phyloP scores from a whole-genome alignment of 2,329 filamentous ascomycete genomes.

The Myrmaecium sp. region DNA sequence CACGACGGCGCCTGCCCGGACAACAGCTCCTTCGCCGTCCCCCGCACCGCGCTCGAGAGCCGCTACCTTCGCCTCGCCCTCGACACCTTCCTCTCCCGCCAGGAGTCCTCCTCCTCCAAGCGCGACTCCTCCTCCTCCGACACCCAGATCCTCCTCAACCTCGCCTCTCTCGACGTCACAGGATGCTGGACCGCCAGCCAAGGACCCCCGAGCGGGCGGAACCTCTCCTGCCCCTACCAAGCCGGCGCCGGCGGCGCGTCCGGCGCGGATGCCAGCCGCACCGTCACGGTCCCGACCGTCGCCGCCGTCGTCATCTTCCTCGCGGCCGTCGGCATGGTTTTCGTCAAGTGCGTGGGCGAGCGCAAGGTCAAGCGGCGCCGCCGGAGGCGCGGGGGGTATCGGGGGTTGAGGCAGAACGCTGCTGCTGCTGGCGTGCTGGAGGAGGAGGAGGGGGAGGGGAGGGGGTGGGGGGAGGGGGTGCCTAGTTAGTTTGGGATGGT shows the following conservation, averaged over 20 bases:
- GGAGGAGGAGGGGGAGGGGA: no score
- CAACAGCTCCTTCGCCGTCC: slow-evolving; percentile 36
- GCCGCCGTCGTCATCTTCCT: slow-evolving; percentile 46
- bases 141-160: slow-evolving; percentile 36
- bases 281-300: slow-evolving; percentile 43
- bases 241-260: no score
- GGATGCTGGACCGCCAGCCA: slow-evolving; percentile 47
- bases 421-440: no score
- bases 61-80: slow-evolving; percentile 31
- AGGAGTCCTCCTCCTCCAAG: slow-evolving; percentile 10
- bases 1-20: slow-evolving; percentile 31
- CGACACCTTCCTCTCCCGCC: slow-evolving; percentile 6
- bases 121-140: slow-evolving; percentile 8
- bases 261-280: slow-evolving; percentile 25
- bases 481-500: no score
- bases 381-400: no score
- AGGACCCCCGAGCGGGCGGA: no score
- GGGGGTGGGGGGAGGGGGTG: no score
- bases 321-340: slow-evolving; percentile 41
- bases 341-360: slow-evolving; percentile 49
- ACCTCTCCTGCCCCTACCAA: slow-evolving; percentile 42
- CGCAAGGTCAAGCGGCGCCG: no score
- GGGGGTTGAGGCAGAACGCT: no score
- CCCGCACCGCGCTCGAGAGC: slow-evolving; percentile 47
- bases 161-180: slow-evolving; percentile 39